Percentiles rank a stretch among this genome's conserved stretches.
These are phyloP conservation scores for Penicillium taxi DNA, from an alignment of 495 filamentous ascomycete genomes.

Conservation along the genomic window DNA sequence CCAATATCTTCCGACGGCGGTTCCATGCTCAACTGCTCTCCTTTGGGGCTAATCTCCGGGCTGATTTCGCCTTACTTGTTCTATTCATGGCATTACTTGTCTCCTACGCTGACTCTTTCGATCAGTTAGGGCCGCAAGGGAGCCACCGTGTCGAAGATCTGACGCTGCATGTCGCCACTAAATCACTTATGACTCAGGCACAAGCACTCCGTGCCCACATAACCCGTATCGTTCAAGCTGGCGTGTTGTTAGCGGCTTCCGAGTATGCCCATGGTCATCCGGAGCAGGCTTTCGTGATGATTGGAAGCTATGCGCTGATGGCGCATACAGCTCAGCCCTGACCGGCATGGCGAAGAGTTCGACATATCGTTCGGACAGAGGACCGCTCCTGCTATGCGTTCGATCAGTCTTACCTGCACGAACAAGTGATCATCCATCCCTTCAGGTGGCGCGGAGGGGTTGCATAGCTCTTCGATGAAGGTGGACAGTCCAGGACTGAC, in stretches of 20 bases:
- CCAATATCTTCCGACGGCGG: slow-evolving; percentile 27
- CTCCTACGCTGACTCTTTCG: neutral
- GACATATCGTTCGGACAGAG: no score
- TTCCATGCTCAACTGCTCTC: slow-evolving; percentile 20
- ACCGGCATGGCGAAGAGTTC: no score
- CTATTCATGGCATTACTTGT: slow-evolving; percentile 30
- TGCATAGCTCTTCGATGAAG: no score
- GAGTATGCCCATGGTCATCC: slow-evolving; percentile 24
- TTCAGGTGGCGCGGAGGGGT: no score
- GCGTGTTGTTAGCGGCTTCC: slow-evolving; percentile 23
- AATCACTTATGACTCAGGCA: slow-evolving; percentile 28
- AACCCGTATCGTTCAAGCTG: slow-evolving; percentile 29
- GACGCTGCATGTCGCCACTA: slow-evolving; percentile 27
- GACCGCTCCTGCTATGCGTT: no score
- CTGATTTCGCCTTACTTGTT: slow-evolving; percentile 27
- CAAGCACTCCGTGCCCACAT: slow-evolving; percentile 22
- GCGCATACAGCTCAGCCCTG: slow-evolving; percentile 13
- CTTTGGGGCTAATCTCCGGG: slow-evolving; percentile 9
- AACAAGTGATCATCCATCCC: no score
- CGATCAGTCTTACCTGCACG: no score
- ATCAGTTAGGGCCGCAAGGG: neutral
- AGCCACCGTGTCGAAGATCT: slow-evolving; percentile 10
- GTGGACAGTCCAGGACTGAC: no score
- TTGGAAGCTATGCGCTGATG: slow-evolving; percentile 24
- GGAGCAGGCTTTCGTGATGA: slow-evolving; percentile 23